Evolutionary conservation across 116 monocot species (phyloP), one percentile per base, ranked within the genome.

Genomic region (Cymodocea nodosa): DNA sequence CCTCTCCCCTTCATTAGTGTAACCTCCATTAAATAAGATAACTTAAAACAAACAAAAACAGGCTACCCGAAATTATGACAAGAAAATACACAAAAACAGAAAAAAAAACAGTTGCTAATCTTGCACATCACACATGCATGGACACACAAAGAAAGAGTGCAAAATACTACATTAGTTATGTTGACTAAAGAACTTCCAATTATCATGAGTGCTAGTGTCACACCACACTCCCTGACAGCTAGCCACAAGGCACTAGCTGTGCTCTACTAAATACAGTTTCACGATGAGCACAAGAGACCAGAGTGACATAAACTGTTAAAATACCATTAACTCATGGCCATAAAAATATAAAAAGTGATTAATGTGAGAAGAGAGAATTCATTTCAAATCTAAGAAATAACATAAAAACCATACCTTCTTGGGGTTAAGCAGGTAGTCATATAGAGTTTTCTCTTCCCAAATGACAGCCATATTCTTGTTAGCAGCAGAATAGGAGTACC

Each of bases 351-450:
- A 57, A 19, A 1, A 44, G 12, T 10, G 9, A 20, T 56, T n/a
- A 20, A 56, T 15, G 22, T 56, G 10, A 56, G 23, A 16, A 23
- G 23, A 23, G 56, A 16, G 2, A 23, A 56, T 56, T 56, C n/a
- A 22, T 23, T 56, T 19, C 18, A 22, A 56, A 56, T 22, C 19
- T 8, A 56, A 18, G 15, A 20, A 56, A 44, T 19, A 18, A 34
- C 14, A 15, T 35, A 61, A 8, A 34, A 35, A 1, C 35, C 12
- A 3, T 77, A 80, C 84, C 77, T 84, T 80, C 66, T 75, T 80
- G n/a, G 79, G 84, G 68, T 77, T 84, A 12, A 84, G 80, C 67
- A 84, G 64, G 56, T 80, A 84, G 12, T 80, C 80, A 59, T 80
- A 80, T 15, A 84, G 62, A 36, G 80, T 80, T 16, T 63, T 60